Conservation (phyloP, 2,329 filamentous ascomycete species). For the Penicillium sp. region DNA sequence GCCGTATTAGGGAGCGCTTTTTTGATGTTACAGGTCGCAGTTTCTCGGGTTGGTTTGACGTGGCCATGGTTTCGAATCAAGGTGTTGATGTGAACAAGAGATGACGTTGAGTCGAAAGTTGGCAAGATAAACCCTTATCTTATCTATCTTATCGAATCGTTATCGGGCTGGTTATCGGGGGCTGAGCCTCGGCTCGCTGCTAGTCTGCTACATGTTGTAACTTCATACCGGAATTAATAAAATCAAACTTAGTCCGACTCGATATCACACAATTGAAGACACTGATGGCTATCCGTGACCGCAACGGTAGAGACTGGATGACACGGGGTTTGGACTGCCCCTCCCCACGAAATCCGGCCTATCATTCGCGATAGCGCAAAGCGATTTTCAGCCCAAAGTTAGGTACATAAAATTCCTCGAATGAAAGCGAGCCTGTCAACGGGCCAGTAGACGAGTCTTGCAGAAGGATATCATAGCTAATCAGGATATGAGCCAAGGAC, state of each 20-base stretch:
- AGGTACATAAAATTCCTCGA: conserved; percentile 26
- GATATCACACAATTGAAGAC: too few relatives aligned
- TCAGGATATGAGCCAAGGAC: conserved; percentile 17
- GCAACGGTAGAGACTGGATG: too few relatives aligned
- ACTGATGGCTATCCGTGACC: too few relatives aligned
- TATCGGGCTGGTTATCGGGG: too few relatives aligned
- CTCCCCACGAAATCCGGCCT: too few relatives aligned
- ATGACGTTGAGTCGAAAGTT: not conserved
- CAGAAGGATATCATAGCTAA: conserved; percentile 15
- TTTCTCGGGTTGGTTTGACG: conserved; percentile 9
- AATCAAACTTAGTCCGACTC: too few relatives aligned
- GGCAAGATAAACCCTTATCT: not conserved
- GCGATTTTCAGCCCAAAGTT: conserved; percentile 27
- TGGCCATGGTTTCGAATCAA: conserved; percentile 1
- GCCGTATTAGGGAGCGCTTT: conserved; percentile 27
- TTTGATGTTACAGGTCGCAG: conserved; percentile 26
- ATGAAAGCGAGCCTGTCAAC: conserved; percentile 21
- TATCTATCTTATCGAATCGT: conserved; percentile 5
- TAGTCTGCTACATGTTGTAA: too few relatives aligned
- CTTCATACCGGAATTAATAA: too few relatives aligned
- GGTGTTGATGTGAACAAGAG: not conserved
- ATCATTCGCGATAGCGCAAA: conserved; percentile 34
- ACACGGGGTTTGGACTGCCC: too few relatives aligned
- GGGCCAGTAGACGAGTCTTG: conserved; percentile 4
- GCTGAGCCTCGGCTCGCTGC: too few relatives aligned